Base-by-base conservation (phyloP, 306 rosid genomes). In the Pyrus communis region DNA sequence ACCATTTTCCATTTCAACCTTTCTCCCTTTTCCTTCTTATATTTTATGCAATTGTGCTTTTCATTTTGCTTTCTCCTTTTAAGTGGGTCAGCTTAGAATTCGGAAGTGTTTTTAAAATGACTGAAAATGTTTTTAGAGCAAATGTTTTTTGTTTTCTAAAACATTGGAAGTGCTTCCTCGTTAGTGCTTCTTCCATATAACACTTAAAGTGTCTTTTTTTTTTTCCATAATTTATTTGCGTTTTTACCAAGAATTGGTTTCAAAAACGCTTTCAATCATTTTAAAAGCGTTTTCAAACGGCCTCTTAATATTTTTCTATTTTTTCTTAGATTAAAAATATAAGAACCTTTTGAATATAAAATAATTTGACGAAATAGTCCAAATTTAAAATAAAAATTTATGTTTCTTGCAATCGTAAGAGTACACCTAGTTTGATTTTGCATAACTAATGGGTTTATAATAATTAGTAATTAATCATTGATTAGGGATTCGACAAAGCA, bases 101-200 rank as follows among this genome's bases (percentile, higher is more conserved):
- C 0, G 2, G 0, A 7, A 38, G 2, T 38, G 0, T 7, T 38
- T 38, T 7, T 38, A 38, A 38, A 38, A 38, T 7, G 2, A 38
- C 0, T 38, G 0, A 38, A 7, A 38, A 38, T 5, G 2, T 38
- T 38, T 38, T 1, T 35, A 0, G 9, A 33, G 0, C 0, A 33
- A 33, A 33, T 33, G 6, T 35, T 35, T 35, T 38, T 38, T 1
- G 2, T 38, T 7, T 38, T 38, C 10, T 0, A 38, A 38, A 38
- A 0, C 10, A 7, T 5, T 38, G 2, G 42, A 38, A 38, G 42
- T 38, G 42, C 10, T 38, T 38, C 42, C 9, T 38, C 2, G 42
- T 38, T 2, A 38, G 42, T 38, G 2, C 9, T 38, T 38, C 9
- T 38, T 38, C 42, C 0, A 7, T 0, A 38, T 1, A 38, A 38